Evolutionary conservation across 2,329 filamentous ascomycete genomes (phyloP).

Genomic region (Ophiosphaerella herpotricha): DNA sequence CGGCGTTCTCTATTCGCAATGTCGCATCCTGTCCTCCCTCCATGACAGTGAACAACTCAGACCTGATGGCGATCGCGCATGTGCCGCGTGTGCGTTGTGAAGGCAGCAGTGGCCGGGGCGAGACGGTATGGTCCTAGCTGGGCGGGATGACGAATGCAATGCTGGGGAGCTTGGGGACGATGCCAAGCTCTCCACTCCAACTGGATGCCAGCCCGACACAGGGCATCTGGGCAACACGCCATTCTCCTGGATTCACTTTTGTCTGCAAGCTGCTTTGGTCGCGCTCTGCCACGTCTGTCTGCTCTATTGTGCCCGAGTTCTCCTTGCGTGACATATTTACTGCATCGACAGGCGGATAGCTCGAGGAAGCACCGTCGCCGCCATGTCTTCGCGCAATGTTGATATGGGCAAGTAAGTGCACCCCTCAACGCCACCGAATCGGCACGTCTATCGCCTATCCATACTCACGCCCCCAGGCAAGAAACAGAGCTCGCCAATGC

Average conservation of each 20-base stretch:
- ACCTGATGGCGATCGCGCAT: conserved; percentile 29
- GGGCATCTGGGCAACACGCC: conserved; percentile 22
- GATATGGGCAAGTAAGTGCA: conserved; percentile 64
- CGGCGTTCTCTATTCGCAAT: conserved; percentile 19
- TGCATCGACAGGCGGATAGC: conserved; percentile 8
- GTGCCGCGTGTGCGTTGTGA: conserved; percentile 43
- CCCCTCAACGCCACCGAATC: not conserved
- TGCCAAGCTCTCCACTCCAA: conserved; percentile 14
- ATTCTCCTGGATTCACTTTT: conserved; percentile 10
- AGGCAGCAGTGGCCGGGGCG: conserved; percentile 22
- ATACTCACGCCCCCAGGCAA: conserved; percentile 48
- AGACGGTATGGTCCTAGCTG: conserved; percentile 15
- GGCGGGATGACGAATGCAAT: conserved; percentile 25
- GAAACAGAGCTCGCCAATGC: conserved; percentile 68
- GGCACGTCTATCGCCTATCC: not conserved
- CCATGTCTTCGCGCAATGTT: conserved; percentile 56
- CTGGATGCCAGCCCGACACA: not conserved
- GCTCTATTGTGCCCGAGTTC: not conserved
- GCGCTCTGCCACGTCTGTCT: conserved; percentile 9
- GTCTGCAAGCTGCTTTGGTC: conserved; percentile 9
- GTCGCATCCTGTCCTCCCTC: conserved; percentile 19
- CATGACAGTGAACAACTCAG: conserved; percentile 32
- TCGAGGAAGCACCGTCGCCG: conserved; percentile 26
- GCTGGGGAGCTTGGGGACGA: conserved; percentile 7
- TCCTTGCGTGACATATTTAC: conserved; percentile 8